Percentiles rank a stretch among this genome's conserved stretches.
phyloP scores from a whole-genome alignment of 768 basidiomycete genomes.

The Amanita brunnescens region DNA sequence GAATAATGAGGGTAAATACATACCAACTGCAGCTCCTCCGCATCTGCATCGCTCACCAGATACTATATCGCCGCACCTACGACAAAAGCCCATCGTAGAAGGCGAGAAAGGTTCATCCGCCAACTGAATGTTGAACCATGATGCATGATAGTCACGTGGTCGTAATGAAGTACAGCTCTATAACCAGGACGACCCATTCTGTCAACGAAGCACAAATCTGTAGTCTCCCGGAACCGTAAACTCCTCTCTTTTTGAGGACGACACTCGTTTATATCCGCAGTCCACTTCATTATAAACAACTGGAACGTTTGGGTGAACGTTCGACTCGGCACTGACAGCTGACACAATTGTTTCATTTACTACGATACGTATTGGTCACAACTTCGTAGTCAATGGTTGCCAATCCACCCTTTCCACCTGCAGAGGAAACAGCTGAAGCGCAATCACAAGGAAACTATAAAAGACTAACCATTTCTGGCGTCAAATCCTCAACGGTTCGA shows the following conservation, averaged over 20 bases:
- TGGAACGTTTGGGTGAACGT: background rate
- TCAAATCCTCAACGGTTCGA: constrained; percentile 51
- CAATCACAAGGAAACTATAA: background rate
- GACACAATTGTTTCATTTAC: background rate
- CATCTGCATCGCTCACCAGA: constrained; percentile 64
- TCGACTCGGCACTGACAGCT: background rate
- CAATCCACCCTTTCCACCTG: constrained; percentile 63
- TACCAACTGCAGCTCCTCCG: constrained; percentile 73
- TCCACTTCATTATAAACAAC: background rate
- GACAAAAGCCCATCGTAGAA: constrained; percentile 68
- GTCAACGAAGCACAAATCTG: background rate
- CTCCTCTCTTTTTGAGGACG: too few species aligned
- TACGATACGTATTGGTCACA: constrained; percentile 15
- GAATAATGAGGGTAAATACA: constrained; percentile 20
- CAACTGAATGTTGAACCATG: background rate
- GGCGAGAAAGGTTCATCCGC: constrained; percentile 2
- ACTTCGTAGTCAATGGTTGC: constrained; percentile 37
- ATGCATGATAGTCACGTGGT: constrained; percentile 5
- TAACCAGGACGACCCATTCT: background rate
- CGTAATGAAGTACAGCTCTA: background rate
- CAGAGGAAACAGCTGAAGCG: constrained; percentile 3
- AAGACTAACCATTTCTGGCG: constrained; percentile 62
- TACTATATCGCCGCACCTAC: constrained; percentile 81
- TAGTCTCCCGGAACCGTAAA: too few species aligned
- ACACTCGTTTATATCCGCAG: background rate